Evolutionary conservation across 2,329 filamentous ascomycete species (phyloP).

Genomic region (Curvularia spicifera): DNA sequence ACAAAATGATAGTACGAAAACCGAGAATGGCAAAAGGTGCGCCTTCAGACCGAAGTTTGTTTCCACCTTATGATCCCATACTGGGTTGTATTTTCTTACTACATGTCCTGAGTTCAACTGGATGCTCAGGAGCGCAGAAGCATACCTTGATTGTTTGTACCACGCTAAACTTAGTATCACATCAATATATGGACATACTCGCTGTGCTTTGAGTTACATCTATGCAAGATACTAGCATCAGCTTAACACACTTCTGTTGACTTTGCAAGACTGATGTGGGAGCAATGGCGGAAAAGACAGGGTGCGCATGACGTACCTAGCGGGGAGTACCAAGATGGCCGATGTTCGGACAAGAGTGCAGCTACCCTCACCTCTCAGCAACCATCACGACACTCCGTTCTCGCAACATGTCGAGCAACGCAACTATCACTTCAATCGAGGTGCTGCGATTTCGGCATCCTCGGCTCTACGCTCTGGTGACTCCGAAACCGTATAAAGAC

Average conservation of each 20-base stretch:
- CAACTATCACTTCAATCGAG: background rate
- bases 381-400: background rate
- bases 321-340: constrained; percentile 13
- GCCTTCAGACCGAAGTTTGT: too few relatives aligned
- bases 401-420: background rate
- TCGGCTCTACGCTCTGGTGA: background rate
- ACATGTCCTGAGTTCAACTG: too few relatives aligned
- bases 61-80: too few relatives aligned
- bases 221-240: background rate
- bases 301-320: constrained; percentile 13
- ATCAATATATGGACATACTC: background rate
- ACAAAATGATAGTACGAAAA: too few relatives aligned
- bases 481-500: background rate
- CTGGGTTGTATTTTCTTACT: too few relatives aligned
- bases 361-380: background rate
- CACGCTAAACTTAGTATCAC: background rate
- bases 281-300: background rate
- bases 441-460: constrained; percentile 6
- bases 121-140: too few relatives aligned
- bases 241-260: too few relatives aligned
- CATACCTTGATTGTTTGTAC: background rate
- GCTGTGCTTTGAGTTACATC: too few relatives aligned
- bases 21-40: too few relatives aligned
- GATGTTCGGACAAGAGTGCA: constrained; percentile 10
- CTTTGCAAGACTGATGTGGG: background rate